Base-by-base conservation (phyloP, 169 alveolate species). In the Plasmodium cynomolgi region DNA sequence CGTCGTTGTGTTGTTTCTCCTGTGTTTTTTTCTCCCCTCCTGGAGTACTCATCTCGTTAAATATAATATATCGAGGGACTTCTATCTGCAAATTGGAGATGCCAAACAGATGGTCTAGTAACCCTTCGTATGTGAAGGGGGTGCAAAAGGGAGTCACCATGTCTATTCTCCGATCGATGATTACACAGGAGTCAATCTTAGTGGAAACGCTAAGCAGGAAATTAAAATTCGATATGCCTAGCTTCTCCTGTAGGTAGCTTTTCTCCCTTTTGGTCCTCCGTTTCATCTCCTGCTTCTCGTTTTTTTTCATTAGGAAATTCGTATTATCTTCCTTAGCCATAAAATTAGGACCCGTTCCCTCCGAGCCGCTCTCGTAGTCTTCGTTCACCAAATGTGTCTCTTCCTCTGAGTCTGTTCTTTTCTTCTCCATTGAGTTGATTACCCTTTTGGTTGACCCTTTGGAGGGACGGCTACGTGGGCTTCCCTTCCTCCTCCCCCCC, bases 41-140 rank as follows among this genome's bases (percentile, higher is more conserved):
- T 62, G 44, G 9, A 44, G 58, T 23, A 29, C n/a, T 41, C 39
- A 82, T 50, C 54, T 92, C 93, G 84, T 84, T 90, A 79, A 75
- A 83, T 4, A 85, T 75, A 33, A 91, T 83, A 56, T 92, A 62
- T 56, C 96, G 54, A 11, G 98, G 97, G 5, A 97, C 93, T 47
- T 97, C 98, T 62, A 97, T 86, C 29, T 95, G 92, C 15, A 96
- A 92, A 84, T 95, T 84, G 23, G 96, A 96, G 26, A 95, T 96
- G 26, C 97, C 95, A 58, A 96, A 93, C 31, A 95, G 79, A 72
- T 83, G 85, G 84, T 97, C 98, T 6, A 97, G 84, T 41, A 97
- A 54, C 20, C 97, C 98, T 81, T 97, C 97, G 81, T 97, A 97
- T 5, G 98, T 96, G 79, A 97, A 97, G 37, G 97, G 97, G 3